phyloP scores from a whole-genome alignment of 176 grass and related monocot species.

The Avena insularis region DNA sequence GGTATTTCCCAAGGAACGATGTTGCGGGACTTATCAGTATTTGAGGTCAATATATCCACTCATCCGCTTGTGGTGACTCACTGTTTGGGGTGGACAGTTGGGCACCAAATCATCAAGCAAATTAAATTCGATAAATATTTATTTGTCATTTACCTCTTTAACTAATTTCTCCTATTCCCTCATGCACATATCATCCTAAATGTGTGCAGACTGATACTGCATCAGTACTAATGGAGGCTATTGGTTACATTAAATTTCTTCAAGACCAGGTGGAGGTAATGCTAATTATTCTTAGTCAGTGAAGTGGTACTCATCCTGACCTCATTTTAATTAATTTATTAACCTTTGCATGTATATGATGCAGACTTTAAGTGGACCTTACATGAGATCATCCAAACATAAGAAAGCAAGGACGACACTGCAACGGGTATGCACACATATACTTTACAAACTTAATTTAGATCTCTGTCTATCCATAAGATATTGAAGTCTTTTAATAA shows the following conservation, averaged over 20 bases:
- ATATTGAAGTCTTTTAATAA: neutral
- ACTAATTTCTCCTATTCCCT: neutral
- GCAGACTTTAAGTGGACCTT: conserved; percentile 91
- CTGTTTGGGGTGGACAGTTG: neutral
- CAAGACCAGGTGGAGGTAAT: conserved; percentile 94
- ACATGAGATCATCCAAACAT: conserved; percentile 71
- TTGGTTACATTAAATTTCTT: conserved; percentile 96
- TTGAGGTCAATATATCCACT: neutral
- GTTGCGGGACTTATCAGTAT: neutral
- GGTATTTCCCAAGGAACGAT: neutral
- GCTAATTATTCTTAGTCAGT: neutral
- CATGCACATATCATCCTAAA: neutral
- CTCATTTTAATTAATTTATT: neutral
- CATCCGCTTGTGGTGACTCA: too few relatives aligned
- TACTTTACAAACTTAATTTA: neutral
- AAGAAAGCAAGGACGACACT: conserved; percentile 70
- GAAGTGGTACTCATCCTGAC: conserved; percentile 11
- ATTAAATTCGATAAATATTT: neutral
- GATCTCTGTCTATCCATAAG: neutral
- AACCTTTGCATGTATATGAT: neutral
- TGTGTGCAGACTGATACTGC: conserved; percentile 88
- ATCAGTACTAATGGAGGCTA: conserved; percentile 96
- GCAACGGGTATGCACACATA: conserved; percentile 53
- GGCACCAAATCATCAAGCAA: neutral
- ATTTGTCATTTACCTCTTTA: neutral